These are phyloP conservation scores for Nicotiana rustica DNA, from an alignment of 305 asterid genomes.

Conservation along the genomic window DNA sequence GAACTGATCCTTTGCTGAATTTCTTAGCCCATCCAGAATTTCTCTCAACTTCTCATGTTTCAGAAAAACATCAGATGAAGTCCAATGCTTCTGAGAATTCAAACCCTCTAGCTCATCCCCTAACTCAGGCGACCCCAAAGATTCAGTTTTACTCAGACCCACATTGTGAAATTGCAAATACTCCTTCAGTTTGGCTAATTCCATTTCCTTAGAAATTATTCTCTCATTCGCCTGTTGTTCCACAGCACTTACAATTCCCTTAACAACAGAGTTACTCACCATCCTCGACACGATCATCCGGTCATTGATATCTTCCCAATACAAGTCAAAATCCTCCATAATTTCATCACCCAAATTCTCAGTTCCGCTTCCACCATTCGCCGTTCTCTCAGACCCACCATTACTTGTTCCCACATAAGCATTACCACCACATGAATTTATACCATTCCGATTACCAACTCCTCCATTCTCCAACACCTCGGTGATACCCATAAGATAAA, in stretches of 20 bases:
- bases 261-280: slow-evolving; percentile 88
- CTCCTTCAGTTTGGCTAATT: slow-evolving; percentile 57
- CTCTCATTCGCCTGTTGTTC: slow-evolving; percentile 77
- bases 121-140: slow-evolving; percentile 32
- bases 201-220: slow-evolving; percentile 66
- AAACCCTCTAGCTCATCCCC: slow-evolving; percentile 33
- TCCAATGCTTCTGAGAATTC: slow-evolving; percentile 35
- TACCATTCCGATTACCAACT: slow-evolving; percentile 31
- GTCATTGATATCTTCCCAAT: slow-evolving; percentile 68
- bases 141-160: slow-evolving; percentile 38
- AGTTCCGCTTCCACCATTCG: slow-evolving; percentile 43
- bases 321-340: slow-evolving; percentile 74
- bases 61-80: slow-evolving; percentile 38
- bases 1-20: slow-evolving; percentile 55
- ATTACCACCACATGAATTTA: slow-evolving; percentile 28
- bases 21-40: slow-evolving; percentile 50
- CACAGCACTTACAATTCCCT: slow-evolving; percentile 88
- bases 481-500: slow-evolving; percentile 57
- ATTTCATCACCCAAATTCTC: slow-evolving; percentile 69
- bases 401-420: slow-evolving; percentile 33
- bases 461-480: slow-evolving; percentile 48
- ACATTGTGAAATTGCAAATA: slow-evolving; percentile 40
- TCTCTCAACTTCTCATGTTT: slow-evolving; percentile 56
- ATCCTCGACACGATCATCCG: slow-evolving; percentile 71
- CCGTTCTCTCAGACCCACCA: slow-evolving; percentile 33